Evolutionary conservation across 2,329 filamentous ascomycete species (phyloP), one percentile per base, ranked within the genome.

Genomic region (Penicillium verrucosum): DNA sequence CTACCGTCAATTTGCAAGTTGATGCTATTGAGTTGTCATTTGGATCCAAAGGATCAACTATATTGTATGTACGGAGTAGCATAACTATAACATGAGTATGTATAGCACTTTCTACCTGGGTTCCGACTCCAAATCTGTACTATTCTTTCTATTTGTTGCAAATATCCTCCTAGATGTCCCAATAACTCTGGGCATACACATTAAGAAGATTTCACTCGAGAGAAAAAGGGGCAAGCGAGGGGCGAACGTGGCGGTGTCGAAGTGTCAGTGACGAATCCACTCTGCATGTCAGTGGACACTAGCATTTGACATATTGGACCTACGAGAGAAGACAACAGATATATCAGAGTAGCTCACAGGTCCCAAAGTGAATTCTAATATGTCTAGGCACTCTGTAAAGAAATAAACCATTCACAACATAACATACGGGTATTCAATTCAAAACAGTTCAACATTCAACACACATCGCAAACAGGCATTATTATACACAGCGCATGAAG

Each of bases 401-500:
- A 42, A 12, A 38, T 5, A 56, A 34, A 36, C 16, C 11, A 45
- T 52, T 12, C 36, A 18, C 30, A 37, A 52, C 42, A 34, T 37
- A 37, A 57, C 29, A 59, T 51, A 60, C 56, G 61, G 63, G 64
- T 64, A 64, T 63, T 65, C 36, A 61, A 60, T 56, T 57, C 57
- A 60, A 52, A 57, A 40, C 16, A 25, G 11, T 51, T 36, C 30
- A 45, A 44, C 29, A 12, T 34, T 51, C 51, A 51, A 48, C 54
- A 45, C 47, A 40, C 52, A 46, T 56, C 47, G 38, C 56, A 53
- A 45, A 48, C 18, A 51, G 56, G 38, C 46, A 63, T 57, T 65
- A 65, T 65, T 64, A 65, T 63, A 65, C 63, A 66, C 64, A 64
- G 58, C 63, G 60, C 61, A 58, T 38, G 43, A 46, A 53, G 54